Percentiles rank a stretch among this genome's conserved stretches.
Evolutionary conservation across 768 basidiomycete genomes (phyloP).

Genomic region (Phlebiopsis gigantea): DNA sequence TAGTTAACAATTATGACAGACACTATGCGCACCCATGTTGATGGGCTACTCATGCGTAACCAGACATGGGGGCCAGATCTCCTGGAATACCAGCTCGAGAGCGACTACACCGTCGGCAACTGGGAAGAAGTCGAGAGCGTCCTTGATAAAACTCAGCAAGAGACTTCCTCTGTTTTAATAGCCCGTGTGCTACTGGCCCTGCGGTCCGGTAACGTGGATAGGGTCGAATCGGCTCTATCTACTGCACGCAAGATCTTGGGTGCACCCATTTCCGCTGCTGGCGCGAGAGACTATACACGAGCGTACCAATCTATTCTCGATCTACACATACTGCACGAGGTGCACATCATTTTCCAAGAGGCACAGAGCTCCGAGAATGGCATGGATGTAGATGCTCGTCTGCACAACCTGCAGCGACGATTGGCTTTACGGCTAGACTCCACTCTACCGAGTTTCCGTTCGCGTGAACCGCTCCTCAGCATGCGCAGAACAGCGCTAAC

Average conservation of each 20-base stretch:
- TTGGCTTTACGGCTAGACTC: conserved; percentile 66
- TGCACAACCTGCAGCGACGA: conserved; percentile 36
- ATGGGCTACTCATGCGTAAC: conserved; percentile 80
- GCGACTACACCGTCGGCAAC: conserved; percentile 93
- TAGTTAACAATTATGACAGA: conserved; percentile 41
- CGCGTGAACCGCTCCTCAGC: conserved; percentile 83
- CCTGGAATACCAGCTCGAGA: conserved; percentile 84
- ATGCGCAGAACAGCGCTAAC: conserved; percentile 81
- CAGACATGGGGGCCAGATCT: conserved; percentile 78
- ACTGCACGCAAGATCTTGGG: conserved; percentile 73
- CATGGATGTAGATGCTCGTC: conserved; percentile 33
- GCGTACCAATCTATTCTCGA: conserved; percentile 84
- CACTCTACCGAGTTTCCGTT: conserved; percentile 83
- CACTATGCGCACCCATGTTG: conserved; percentile 90
- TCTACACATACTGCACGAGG: conserved; percentile 82
- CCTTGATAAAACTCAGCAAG: conserved; percentile 42
- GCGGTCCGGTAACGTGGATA: conserved; percentile 44
- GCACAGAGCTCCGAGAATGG: background rate
- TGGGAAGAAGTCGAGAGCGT: conserved; percentile 78
- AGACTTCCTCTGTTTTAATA: conserved; percentile 62
- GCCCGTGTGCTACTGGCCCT: conserved; percentile 80
- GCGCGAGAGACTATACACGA: conserved; percentile 74
- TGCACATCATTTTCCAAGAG: conserved; percentile 60
- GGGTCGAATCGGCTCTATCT: conserved; percentile 46
- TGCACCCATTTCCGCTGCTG: conserved; percentile 74